Percentiles rank a stretch among this genome's conserved stretches.
phyloP scores from a whole-genome alignment of 345 rosid genomes.

The Salix udensis region DNA sequence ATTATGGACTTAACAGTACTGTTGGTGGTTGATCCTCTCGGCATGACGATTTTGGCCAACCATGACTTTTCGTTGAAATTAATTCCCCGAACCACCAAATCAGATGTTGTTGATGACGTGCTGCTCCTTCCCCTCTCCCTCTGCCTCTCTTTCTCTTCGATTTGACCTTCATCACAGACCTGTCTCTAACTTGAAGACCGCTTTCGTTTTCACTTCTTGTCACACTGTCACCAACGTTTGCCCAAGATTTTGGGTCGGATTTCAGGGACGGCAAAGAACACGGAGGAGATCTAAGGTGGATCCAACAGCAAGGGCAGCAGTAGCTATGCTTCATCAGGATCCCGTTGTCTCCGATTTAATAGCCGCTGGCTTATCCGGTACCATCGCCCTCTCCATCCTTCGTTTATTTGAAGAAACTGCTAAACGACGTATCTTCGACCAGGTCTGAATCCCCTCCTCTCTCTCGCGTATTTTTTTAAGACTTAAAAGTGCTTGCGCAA shows the following conservation, averaged over 20 bases:
- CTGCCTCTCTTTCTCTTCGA: not conserved
- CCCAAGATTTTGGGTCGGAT: conserved; percentile 5
- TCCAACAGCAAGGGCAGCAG: conserved; percentile 17
- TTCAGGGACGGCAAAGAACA: not conserved
- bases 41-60: not conserved
- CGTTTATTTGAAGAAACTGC: conserved; percentile 63
- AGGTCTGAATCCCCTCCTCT: conserved; percentile 27
- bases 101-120: not conserved
- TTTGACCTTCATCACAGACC: not conserved
- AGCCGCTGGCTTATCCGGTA: conserved; percentile 40
- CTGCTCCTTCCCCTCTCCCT: not conserved
- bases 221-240: too few species aligned
- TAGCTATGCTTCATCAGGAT: conserved; percentile 39
- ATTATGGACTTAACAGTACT: not conserved
- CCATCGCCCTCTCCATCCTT: conserved; percentile 46
- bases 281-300: conserved; percentile 7
- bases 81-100: not conserved
- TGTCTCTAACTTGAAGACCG: not conserved
- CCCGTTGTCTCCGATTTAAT: conserved; percentile 51
- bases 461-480: not conserved
- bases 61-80: not conserved
- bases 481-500: not conserved
- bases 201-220: not conserved
- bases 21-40: not conserved
- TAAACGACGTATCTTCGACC: conserved; percentile 56